Base-by-base conservation (phyloP, 495 filamentous ascomycete species). In the Podospora bellae-mahoneyi region DNA sequence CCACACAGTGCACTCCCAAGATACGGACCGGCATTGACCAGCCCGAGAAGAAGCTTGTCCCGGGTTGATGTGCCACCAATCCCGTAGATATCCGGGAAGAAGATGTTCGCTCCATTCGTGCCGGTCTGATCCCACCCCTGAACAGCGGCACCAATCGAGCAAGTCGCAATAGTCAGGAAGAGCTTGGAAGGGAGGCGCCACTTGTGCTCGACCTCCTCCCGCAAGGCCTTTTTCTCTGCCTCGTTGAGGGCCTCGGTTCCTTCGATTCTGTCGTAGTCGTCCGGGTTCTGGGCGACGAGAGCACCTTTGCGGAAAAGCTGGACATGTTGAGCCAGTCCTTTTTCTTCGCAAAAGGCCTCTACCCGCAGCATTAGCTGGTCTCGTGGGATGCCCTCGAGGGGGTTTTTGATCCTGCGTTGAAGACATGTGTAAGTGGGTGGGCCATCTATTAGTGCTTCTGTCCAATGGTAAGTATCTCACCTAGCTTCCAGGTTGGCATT, bases 101-200 rank as follows among this genome's bases (percentile, higher is more conserved):
- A 86, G 69, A 93, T 80, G 68, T 88, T 92, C 30, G 90, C 91
- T 60, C 90, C 91, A 72, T 92, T 93, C 2, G 85, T 86, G n/a
- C 90, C 88, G 58, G 87, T 89, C 75, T 90, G 88, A 72, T 90
- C 88, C 88, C 88, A 91, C 32, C 89, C 89, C 72, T 92, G 90
- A 30, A 91, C 87, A 16, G 89, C 90, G 18, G 91, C 91, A n/a
- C 86, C 89, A 63, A 93, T 86, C 20, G 90, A 91, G 75, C 88
- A 90, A 39, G 89, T 83, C 23, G 84, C 75, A 69, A 93, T 89
- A 64, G 89, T 90, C 68, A 87, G 81, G 76, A 79, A 84, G 15
- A 92, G 78, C n/a, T 79, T 81, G 68, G 67, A 73, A 7, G 90
- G 89, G 26, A 90, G 85, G 34, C 85, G 81, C 89, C 89, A 92